Percentiles rank a stretch among this genome's conserved stretches.
Evolutionary conservation across 2,329 filamentous ascomycete species (phyloP).

Genomic region (Bisporella sp.): DNA sequence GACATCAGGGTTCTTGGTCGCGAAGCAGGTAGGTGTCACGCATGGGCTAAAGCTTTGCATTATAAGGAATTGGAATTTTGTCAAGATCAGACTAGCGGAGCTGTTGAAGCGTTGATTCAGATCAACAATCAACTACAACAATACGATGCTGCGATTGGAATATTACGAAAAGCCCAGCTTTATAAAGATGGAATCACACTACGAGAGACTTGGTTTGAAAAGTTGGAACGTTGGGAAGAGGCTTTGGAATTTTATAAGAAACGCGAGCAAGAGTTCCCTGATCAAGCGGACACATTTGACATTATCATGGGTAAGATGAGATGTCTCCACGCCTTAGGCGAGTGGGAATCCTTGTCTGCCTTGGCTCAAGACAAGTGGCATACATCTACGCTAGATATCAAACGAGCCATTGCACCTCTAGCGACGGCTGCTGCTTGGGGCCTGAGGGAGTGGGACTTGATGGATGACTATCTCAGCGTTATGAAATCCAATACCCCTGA

Average conservation of each 20-base stretch:
- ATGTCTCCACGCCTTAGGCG: constrained; percentile 90
- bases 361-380: constrained; percentile 92
- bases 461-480: constrained; percentile 93
- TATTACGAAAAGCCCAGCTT: constrained; percentile 88
- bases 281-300: constrained; percentile 85
- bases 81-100: constrained; percentile 91
- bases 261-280: constrained; percentile 64
- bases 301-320: constrained; percentile 99
- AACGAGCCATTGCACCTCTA: constrained; percentile 83
- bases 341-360: constrained; percentile 90
- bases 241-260: constrained; percentile 87
- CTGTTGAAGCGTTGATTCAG: constrained; percentile 93
- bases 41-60: constrained; percentile 94
- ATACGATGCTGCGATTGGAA: constrained; percentile 96
- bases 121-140: constrained; percentile 99
- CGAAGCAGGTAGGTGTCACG: constrained; percentile 94
- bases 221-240: constrained; percentile 96
- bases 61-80: constrained; percentile 99
- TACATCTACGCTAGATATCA: constrained; percentile 79
- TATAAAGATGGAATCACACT: constrained; percentile 91
- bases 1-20: constrained; percentile 92
- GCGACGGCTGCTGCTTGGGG: constrained; percentile 97
- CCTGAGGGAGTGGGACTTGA: constrained; percentile 91
- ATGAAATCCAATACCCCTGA: constrained; percentile 94
- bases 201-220: constrained; percentile 98